A percentile compares a stretch with the other conserved stretches of the same genome.
Evolutionary conservation across 2,329 filamentous ascomycete genomes (phyloP).

Genomic region (Fusarium protoensiforme): DNA sequence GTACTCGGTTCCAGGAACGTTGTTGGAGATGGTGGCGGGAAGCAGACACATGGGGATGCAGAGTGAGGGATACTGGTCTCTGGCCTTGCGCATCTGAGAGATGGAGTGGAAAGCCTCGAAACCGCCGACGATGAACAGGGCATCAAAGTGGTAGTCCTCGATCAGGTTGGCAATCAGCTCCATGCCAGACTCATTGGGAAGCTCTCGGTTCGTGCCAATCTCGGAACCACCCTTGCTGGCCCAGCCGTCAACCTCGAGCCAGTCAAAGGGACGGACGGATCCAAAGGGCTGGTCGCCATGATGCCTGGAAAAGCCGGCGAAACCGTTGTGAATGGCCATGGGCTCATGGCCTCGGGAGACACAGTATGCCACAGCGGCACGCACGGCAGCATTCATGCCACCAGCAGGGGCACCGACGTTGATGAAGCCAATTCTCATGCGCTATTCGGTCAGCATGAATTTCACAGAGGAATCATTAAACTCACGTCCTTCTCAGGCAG

Average conservation of each 20-base stretch:
- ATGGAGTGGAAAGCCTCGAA: conserved; percentile 97
- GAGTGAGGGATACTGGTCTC: conserved; percentile 82
- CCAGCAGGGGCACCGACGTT: conserved; percentile 96
- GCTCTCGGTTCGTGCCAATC: conserved; percentile 95
- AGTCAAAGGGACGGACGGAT: conserved; percentile 85
- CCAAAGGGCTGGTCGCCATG: conserved; percentile 85
- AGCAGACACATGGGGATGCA: conserved; percentile 93
- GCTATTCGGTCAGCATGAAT: conserved; percentile 60
- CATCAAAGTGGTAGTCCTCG: conserved; percentile 88
- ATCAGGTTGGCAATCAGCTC: conserved; percentile 85
- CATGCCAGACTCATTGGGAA: conserved; percentile 87
- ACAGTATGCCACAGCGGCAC: conserved; percentile 93
- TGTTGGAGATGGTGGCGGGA: conserved; percentile 98
- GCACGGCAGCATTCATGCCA: conserved; percentile 97
- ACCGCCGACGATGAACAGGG: conserved; percentile 90
- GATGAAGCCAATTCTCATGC: conserved; percentile 94
- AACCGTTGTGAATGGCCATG: conserved; percentile 94
- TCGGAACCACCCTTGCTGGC: conserved; percentile 97
- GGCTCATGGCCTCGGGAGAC: conserved; percentile 91
- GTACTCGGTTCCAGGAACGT: conserved; percentile 97
- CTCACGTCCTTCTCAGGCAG: conserved; percentile 78
- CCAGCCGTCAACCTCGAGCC: conserved; percentile 96
- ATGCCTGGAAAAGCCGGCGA: conserved; percentile 92
- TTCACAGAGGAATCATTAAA: conserved; percentile 7
- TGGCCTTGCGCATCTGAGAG: conserved; percentile 84